Percentiles rank a stretch among this genome's conserved stretches.
Evolutionary conservation across 495 filamentous ascomycete species (phyloP).

Genomic region (Baudoinia panamericana): DNA sequence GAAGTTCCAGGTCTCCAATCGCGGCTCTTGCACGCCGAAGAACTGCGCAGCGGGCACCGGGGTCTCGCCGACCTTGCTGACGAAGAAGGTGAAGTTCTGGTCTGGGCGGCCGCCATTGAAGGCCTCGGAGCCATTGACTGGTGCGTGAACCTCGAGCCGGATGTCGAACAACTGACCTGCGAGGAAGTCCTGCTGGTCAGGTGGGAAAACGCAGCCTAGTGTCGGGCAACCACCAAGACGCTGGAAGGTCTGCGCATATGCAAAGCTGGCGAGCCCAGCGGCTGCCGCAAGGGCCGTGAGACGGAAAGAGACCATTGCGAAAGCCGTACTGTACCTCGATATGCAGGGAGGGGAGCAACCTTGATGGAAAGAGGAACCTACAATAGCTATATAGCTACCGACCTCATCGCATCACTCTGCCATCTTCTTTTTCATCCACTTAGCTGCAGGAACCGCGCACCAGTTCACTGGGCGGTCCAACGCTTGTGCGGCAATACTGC

Average conservation of each 20-base stretch:
- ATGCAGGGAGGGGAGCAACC: not conserved
- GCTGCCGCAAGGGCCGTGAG: constrained; percentile 2
- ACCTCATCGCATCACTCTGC: not conserved
- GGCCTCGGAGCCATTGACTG: constrained; percentile 61
- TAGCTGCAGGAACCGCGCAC: constrained; percentile 1
- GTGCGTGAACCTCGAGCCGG: constrained; percentile 62
- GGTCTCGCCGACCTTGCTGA: constrained; percentile 42
- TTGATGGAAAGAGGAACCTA: no score
- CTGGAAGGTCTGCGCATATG: constrained; percentile 51
- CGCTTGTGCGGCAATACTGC: no score
- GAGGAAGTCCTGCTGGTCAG: constrained; percentile 64
- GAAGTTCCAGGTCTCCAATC: constrained; percentile 51
- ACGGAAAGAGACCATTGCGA: constrained; percentile 8
- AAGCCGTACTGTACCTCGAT: no score
- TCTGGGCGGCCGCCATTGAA: constrained; percentile 46
- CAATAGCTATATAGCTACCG: no score
- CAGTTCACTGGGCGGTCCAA: not conserved
- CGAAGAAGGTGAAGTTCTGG: constrained; percentile 53
- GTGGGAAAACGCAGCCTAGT: constrained; percentile 62
- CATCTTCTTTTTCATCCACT: no score
- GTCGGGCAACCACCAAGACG: constrained; percentile 55
- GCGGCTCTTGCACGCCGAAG: constrained; percentile 47
- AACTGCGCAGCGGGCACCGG: constrained; percentile 40
- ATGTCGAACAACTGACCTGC: constrained; percentile 65
- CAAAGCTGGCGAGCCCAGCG: not conserved